phyloP scores from a whole-genome alignment of 371 early-diverging fungal species.

The Coemansia sp. region DNA sequence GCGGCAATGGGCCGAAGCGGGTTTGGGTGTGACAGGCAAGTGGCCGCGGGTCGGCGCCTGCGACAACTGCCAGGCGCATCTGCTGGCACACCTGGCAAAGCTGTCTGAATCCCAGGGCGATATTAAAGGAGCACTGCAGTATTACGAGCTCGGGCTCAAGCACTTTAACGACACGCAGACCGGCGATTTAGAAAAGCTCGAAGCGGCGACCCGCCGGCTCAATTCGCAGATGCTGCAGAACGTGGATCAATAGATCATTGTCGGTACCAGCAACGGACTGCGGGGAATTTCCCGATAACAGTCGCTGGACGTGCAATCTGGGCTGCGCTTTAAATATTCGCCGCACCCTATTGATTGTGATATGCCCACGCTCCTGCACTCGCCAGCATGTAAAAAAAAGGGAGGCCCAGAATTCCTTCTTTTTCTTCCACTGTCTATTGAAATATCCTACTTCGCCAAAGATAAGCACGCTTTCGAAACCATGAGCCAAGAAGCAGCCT shows the following conservation, averaged over 20 bases:
- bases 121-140: neutral
- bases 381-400: neutral
- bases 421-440: neutral
- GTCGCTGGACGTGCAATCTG: no score
- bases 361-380: neutral
- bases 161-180: neutral
- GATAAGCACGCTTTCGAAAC: neutral
- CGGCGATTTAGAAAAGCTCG: neutral
- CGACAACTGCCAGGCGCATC: constrained; percentile 36
- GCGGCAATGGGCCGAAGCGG: constrained; percentile 17
- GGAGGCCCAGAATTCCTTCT: neutral
- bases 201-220: neutral
- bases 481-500: constrained; percentile 37
- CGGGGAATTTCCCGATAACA: no score
- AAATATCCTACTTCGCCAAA: neutral
- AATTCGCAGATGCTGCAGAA: neutral
- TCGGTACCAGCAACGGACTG: no score
- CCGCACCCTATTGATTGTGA: neutral
- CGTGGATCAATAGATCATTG: neutral
- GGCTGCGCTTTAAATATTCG: neutral
- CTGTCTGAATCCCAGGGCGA: neutral
- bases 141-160: neutral
- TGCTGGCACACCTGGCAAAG: constrained; percentile 19
- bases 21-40: neutral
- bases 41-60: constrained; percentile 25